Evolutionary conservation across 108 stramenopile species (phyloP).

Genomic region (Nitzschia sp.): DNA sequence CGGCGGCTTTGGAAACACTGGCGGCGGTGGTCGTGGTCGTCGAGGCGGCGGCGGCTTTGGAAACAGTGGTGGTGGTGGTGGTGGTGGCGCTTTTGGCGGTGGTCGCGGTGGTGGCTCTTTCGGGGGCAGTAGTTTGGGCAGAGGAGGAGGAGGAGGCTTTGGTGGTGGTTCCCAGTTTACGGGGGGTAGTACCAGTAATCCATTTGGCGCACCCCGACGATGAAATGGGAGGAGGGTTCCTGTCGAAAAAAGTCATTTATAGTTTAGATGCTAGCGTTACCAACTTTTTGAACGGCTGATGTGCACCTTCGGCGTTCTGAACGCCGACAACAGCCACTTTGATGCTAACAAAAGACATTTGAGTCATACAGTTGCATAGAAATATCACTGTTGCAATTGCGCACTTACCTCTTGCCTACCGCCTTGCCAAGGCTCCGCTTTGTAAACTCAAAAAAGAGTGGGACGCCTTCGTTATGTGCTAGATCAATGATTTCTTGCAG

Average conservation of each 20-base stretch:
- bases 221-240: too few relatives aligned
- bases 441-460: conserved; percentile 85
- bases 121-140: not conserved
- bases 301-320: conserved; percentile 91
- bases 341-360: too few relatives aligned
- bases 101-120: not conserved
- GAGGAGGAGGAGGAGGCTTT: not conserved
- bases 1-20: conserved; percentile 15
- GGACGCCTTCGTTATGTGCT: conserved; percentile 66
- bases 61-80: not conserved
- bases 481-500: conserved; percentile 82
- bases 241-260: not conserved
- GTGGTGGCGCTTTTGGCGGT: conserved; percentile 1
- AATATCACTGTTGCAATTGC: too few relatives aligned
- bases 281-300: conserved; percentile 87
- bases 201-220: conserved; percentile 8
- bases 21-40: not conserved
- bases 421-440: conserved; percentile 88
- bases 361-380: too few relatives aligned
- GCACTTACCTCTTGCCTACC: conserved; percentile 84
- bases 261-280: conserved; percentile 16
- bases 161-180: not conserved
- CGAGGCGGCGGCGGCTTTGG: not conserved
- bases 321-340: conserved; percentile 90
- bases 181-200: not conserved